Base-by-base conservation (phyloP, 2,329 filamentous ascomycete genomes). In the Beauveria caledonica region DNA sequence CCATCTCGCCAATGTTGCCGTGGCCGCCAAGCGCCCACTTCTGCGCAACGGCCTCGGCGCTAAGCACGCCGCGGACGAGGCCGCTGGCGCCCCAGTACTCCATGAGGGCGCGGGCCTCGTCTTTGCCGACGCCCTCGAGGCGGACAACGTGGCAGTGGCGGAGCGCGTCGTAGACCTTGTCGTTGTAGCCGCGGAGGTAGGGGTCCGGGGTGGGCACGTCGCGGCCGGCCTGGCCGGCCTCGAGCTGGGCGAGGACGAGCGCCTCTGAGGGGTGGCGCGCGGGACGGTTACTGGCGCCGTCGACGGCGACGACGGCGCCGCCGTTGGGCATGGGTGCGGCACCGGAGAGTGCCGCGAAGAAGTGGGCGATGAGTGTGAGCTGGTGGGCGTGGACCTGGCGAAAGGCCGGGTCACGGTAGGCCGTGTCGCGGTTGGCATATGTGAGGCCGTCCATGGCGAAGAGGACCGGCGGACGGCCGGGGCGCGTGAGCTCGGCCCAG, bases 1-100 rank as follows among this genome's bases (percentile, higher is more conserved):
- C 91, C 76, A 97, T 81, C 80, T 96, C 90, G 8, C 91, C 92
- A 50, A 96, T 80, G 56, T 93, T 83, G 17, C 92, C 92, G 68
- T 88, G 86, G 23, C 91, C 91, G 53, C 86, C 85, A 66, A 97
- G 71, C 53, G 86, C 86, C 92, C 92, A 96, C 76, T 90, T 90
- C 79, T 95, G 89, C 23, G 82, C 80, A 40, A 97, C 87, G 63
- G 82, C 80, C 64, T 77, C 78, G 69, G 92, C 86, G 68, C 89
- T 86, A 54, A 97, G 80, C 50, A 78, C 80, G 63, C 83, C 78
- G 64, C 89, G 83, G 69, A 96, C 72, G 70, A 96, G 79, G 13
- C 93, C 94, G 72, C 90, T 95, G 40, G 84, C 85, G 5, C 90
- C 92, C 80, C 93, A 97, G 76, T 97, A 97, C 77, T 97, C 92